A percentile compares a stretch with the other conserved stretches of the same genome.
Evolutionary conservation across 1,284 basidiomycete species (phyloP).

Genomic region (Melanopsichium pennsylvanicum): DNA sequence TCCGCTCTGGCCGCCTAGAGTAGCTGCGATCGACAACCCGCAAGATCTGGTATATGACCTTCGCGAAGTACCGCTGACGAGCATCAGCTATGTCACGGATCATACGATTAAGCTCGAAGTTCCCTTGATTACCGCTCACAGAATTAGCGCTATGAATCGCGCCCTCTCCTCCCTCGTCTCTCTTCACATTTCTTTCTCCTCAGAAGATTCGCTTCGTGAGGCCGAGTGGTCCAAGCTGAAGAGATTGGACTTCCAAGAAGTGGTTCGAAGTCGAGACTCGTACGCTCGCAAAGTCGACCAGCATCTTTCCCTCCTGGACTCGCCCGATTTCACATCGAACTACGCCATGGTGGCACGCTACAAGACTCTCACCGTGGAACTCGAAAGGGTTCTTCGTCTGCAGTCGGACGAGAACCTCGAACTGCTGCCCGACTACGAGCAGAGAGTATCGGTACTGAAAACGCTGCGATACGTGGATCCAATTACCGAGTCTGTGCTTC

Average conservation of each 20-base stretch:
- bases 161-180: constrained; percentile 38
- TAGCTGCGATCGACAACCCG: constrained; percentile 5
- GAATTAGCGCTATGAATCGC: constrained; percentile 72
- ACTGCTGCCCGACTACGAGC: constrained; percentile 95
- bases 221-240: constrained; percentile 82
- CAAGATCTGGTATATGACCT: constrained; percentile 73
- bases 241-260: constrained; percentile 91
- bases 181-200: constrained; percentile 7
- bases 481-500: constrained; percentile 84
- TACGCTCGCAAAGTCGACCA: constrained; percentile 65
- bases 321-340: constrained; percentile 75
- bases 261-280: constrained; percentile 73
- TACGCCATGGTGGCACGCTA: constrained; percentile 78
- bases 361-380: constrained; percentile 76
- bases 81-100: constrained; percentile 79
- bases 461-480: constrained; percentile 71
- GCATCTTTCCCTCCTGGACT: constrained; percentile 21
- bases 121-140: constrained; percentile 67
- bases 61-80: constrained; percentile 74
- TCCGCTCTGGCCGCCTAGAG: constrained; percentile 35
- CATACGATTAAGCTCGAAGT: constrained; percentile 72
- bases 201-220: constrained; percentile 35
- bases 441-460: constrained; percentile 87
- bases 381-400: constrained; percentile 68
- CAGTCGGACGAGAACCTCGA: constrained; percentile 87